Evolutionary conservation across 1,284 basidiomycete species (phyloP).

Genomic region (Schizopora paradoxa): DNA sequence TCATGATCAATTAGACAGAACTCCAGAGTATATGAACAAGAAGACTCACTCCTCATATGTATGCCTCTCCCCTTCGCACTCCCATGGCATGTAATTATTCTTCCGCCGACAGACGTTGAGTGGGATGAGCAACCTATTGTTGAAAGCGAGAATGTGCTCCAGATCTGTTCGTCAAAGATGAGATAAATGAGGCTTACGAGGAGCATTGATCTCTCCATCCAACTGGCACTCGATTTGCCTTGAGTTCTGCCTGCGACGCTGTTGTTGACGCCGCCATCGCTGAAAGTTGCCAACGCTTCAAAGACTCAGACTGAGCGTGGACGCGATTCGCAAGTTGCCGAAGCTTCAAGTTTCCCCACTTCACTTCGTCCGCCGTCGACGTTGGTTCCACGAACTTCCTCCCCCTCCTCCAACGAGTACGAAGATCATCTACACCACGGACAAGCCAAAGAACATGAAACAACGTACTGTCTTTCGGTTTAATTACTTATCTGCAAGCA

Average conservation of each 20-base stretch:
- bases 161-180: slow-evolving; percentile 4
- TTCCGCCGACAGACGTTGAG: slow-evolving; percentile 77
- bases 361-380: no score
- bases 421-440: no score
- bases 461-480: no score
- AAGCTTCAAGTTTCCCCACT: no score
- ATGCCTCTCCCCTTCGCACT: slow-evolving; percentile 77
- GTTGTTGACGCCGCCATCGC: slow-evolving; percentile 67
- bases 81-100: slow-evolving; percentile 73
- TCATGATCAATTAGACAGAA: slow-evolving; percentile 13
- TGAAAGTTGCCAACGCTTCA: neutral
- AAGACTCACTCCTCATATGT: slow-evolving; percentile 67
- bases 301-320: neutral
- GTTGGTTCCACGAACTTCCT: no score
- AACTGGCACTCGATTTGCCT: slow-evolving; percentile 70
- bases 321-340: no score
- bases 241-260: slow-evolving; percentile 81
- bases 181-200: slow-evolving; percentile 53
- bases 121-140: slow-evolving; percentile 72
- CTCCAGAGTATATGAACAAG: slow-evolving; percentile 6
- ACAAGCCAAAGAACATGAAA: no score
- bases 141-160: no score
- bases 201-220: slow-evolving; percentile 90
- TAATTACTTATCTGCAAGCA: no score
- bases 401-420: no score